Evolutionary conservation across 202 grass and related monocot genomes (phyloP), one percentile per base, ranked within the genome.

Genomic region (Zizania palustris): DNA sequence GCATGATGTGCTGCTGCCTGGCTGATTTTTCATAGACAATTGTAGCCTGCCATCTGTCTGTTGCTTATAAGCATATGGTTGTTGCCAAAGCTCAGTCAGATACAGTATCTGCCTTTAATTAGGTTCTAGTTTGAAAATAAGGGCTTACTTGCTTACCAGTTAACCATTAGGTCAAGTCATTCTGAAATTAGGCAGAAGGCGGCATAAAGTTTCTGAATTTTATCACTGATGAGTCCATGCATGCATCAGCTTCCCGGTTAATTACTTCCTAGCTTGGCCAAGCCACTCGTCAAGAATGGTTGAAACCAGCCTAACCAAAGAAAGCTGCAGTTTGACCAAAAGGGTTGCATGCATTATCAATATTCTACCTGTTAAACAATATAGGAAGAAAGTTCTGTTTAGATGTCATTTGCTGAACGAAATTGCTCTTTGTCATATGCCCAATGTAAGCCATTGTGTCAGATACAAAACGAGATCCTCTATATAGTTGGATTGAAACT

Each of bases 171-270:
- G 51, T 7, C 43, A 87, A 73, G 67, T 78, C 79, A 73, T 72
- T 82, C 73, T 36, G 66, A 51, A 78, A 83, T 83, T 83, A 83
- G 85, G 85, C 79, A 55, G 74, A 74, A 87, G 61, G n/a, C n/a
- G 63, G 67, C 60, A 82, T 38, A 73, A 87, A 82, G 79, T 56
- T 67, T 60, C 33, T 67, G 74, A 48, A 21, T 34, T 53, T 15
- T 15, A 66, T 34, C 70, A 48, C 65, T 80, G 21, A 19, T 19
- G 21, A n/a, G 20, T 16, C 55, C 55, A n/a, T n/a, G n/a, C n/a
- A n/a, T n/a, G n/a, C n/a, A 61, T 45, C 48, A 48, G 56, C 3
- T 50, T 74, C 18, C 7, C 12, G 15, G 35, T 67, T 69, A 28
- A 49, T 80, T 71, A 55, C 37, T 39, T 73, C 33, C 49, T 28